Percentiles rank a stretch among this genome's conserved stretches.
phyloP scores from a whole-genome alignment of 2,329 filamentous ascomycete genomes.

The Aspergillus floridensis region DNA sequence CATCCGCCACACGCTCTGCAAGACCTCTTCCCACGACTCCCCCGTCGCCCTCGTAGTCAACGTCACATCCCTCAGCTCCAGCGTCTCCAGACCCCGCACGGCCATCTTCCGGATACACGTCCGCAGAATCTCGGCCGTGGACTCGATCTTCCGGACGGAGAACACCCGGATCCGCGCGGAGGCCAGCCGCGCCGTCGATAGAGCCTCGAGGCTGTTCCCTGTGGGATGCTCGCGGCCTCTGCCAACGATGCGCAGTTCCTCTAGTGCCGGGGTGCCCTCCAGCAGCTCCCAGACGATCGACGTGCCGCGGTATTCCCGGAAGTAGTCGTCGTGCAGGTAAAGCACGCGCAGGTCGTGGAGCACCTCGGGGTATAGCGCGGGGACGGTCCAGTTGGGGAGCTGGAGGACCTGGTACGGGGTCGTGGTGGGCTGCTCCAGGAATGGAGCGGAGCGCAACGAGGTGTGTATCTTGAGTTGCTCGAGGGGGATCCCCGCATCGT shows the following conservation, averaged over 20 bases:
- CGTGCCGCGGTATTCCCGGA: not conserved
- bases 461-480: not conserved
- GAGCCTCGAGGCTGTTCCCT: not conserved
- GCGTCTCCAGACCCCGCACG: not conserved
- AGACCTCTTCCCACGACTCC: too few relatives aligned
- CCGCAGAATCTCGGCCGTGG: not conserved
- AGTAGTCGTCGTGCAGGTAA: not conserved
- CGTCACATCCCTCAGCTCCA: not conserved
- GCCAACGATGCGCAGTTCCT: not conserved
- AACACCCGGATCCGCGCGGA: not conserved
- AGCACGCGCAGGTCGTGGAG: not conserved
- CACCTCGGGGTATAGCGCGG: not conserved
- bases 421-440: not conserved
- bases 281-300: not conserved
- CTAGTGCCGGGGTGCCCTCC: not conserved
- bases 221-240: not conserved
- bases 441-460: too few relatives aligned
- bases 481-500: not conserved
- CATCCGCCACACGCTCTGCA: too few relatives aligned
- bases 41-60: not conserved
- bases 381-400: not conserved
- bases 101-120: not conserved
- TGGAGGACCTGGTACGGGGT: not conserved
- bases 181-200: not conserved
- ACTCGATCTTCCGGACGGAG: not conserved